Conservation (phyloP, 1,284 basidiomycete species). For the Phaffia rhodozyma region DNA sequence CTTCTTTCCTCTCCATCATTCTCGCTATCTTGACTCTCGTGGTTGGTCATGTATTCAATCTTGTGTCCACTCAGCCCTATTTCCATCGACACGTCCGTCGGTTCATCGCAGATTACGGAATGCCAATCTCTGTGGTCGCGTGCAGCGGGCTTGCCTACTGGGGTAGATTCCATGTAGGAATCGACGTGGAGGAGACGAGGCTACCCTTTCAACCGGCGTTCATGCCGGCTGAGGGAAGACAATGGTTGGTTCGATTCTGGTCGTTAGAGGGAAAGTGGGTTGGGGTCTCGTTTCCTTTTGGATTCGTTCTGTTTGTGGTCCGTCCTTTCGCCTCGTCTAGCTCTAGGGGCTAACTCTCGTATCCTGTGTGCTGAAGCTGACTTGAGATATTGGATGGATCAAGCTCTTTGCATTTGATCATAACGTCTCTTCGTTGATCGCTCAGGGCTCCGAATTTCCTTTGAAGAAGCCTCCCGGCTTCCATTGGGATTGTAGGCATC, state of each 20-base stretch:
- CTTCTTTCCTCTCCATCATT: slow-evolving; percentile 49
- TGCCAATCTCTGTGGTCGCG: slow-evolving; percentile 67
- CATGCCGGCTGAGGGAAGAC: slow-evolving; percentile 55
- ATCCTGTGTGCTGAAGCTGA: neutral
- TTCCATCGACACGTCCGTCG: slow-evolving; percentile 60
- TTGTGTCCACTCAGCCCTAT: slow-evolving; percentile 49
- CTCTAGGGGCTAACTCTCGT: slow-evolving; percentile 17
- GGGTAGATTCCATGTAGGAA: slow-evolving; percentile 52
- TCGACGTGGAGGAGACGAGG: slow-evolving; percentile 47
- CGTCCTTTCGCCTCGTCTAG: slow-evolving; percentile 28
- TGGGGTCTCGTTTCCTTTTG: slow-evolving; percentile 50
- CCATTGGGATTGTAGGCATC: slow-evolving; percentile 43
- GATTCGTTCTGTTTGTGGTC: slow-evolving; percentile 38
- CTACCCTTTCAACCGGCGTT: slow-evolving; percentile 60
- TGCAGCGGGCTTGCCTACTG: slow-evolving; percentile 61
- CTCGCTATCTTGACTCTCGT: slow-evolving; percentile 65
- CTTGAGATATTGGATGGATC: too few species aligned
- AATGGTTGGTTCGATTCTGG: slow-evolving; percentile 89
- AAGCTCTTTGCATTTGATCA: slow-evolving; percentile 38
- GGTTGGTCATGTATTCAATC: slow-evolving; percentile 58
- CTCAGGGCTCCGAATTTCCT: slow-evolving; percentile 82
- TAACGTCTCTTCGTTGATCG: slow-evolving; percentile 85
- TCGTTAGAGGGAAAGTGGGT: slow-evolving; percentile 79
- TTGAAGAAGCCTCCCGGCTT: slow-evolving; percentile 85
- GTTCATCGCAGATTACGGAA: slow-evolving; percentile 74